phyloP scores from a whole-genome alignment of 1,284 basidiomycete genomes.

The Ceratobasidium papillatum region DNA sequence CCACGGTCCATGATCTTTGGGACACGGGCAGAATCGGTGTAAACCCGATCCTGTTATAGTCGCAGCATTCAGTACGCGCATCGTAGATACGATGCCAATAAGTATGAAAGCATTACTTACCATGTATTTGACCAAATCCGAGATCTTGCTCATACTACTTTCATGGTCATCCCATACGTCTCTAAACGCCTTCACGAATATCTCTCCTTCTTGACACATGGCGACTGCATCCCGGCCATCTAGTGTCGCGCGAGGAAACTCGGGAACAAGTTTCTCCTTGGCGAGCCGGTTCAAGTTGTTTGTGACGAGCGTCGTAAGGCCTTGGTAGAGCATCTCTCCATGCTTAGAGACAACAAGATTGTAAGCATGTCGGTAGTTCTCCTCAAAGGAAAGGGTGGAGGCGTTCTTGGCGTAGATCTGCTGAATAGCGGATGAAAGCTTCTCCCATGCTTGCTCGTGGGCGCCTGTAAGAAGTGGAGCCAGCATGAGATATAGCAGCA shows the following conservation, averaged over 20 bases:
- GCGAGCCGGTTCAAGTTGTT: slow-evolving; percentile 88
- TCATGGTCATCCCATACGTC: slow-evolving; percentile 95
- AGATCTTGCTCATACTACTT: slow-evolving; percentile 87
- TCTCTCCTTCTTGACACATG: slow-evolving; percentile 80
- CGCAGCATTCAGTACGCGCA: background rate
- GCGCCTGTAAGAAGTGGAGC: slow-evolving; percentile 68
- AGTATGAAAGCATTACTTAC: slow-evolving; percentile 60
- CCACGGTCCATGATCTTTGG: slow-evolving; percentile 87
- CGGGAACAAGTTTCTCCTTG: slow-evolving; percentile 77
- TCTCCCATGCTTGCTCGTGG: slow-evolving; percentile 73
- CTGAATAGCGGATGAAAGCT: slow-evolving; percentile 82
- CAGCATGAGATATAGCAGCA: slow-evolving; percentile 57
- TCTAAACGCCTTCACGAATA: slow-evolving; percentile 83
- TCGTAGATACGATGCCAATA: background rate
- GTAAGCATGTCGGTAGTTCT: slow-evolving; percentile 94
- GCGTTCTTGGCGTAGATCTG: slow-evolving; percentile 98
- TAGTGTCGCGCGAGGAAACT: slow-evolving; percentile 70
- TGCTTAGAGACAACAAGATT: slow-evolving; percentile 91
- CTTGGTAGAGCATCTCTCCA: slow-evolving; percentile 89
- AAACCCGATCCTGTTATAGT: slow-evolving; percentile 75
- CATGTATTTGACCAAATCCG: slow-evolving; percentile 96
- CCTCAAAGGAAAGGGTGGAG: slow-evolving; percentile 92
- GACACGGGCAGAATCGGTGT: slow-evolving; percentile 74
- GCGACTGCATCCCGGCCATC: slow-evolving; percentile 65
- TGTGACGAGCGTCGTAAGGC: slow-evolving; percentile 79